A percentile compares a stretch with the other conserved stretches of the same genome.
These are phyloP conservation scores for Sarocladium oryzae DNA, from an alignment of 2,329 filamentous ascomycete species.

Conservation along the genomic window DNA sequence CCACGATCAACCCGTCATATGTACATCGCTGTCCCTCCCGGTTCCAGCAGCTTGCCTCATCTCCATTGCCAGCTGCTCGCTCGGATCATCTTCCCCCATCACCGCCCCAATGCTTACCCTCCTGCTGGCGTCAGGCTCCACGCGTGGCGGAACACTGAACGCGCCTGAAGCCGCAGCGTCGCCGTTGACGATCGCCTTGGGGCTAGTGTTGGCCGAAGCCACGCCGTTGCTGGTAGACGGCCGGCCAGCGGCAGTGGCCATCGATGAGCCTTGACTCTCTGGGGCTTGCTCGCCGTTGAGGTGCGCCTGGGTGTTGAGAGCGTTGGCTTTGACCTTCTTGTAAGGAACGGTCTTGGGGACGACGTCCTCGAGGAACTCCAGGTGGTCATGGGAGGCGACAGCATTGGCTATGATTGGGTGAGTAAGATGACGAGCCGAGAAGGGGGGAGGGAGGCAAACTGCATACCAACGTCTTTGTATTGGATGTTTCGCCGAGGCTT, in stretches of 20 bases:
- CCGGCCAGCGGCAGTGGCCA: conserved; percentile 5
- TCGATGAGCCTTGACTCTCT: conserved; percentile 16
- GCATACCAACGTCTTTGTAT: conserved; percentile 82
- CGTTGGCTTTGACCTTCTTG: conserved; percentile 66
- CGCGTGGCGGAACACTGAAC: conserved; percentile 16
- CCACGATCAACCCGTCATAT: conserved; percentile 49
- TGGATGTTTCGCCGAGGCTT: conserved; percentile 93
- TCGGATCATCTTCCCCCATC: conserved; percentile 33
- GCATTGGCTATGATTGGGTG: conserved; percentile 57
- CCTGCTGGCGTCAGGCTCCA: conserved; percentile 13
- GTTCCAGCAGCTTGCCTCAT: conserved; percentile 37
- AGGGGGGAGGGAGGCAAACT: not conserved
- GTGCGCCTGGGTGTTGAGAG: conserved; percentile 41
- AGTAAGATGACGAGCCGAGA: not conserved
- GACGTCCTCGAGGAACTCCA: conserved; percentile 89
- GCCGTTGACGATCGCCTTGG: conserved; percentile 20
- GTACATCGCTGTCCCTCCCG: conserved; percentile 44
- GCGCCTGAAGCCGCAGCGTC: conserved; percentile 12
- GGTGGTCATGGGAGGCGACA: conserved; percentile 80
- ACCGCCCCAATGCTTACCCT: conserved; percentile 11
- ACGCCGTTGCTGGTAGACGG: conserved; percentile 7
- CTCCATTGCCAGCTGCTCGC: conserved; percentile 49
- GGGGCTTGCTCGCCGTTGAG: conserved; percentile 28
- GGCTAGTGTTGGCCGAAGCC: not conserved
- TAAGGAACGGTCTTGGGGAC: conserved; percentile 81